Evolutionary conservation across 768 basidiomycete genomes (phyloP).

Genomic region (Sarcodon sp.): DNA sequence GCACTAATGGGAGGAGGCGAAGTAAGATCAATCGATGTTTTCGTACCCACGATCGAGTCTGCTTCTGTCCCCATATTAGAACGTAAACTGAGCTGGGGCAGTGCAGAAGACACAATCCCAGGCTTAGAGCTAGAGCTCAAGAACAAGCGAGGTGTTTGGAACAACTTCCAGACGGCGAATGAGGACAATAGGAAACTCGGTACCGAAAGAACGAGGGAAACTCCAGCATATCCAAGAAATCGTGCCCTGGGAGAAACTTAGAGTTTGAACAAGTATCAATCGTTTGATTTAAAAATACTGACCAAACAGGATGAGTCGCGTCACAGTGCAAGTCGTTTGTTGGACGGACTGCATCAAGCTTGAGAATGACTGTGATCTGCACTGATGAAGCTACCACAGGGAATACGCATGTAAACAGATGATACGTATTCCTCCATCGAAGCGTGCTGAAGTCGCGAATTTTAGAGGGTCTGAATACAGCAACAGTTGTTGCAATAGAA

Average conservation of each 20-base stretch:
- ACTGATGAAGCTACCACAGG: constrained; percentile 31
- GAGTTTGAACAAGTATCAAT: background rate
- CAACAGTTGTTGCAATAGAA: constrained; percentile 9
- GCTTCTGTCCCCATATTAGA: too few relatives aligned
- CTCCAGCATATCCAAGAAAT: constrained; percentile 49
- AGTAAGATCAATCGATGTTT: too few relatives aligned
- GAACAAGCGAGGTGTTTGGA: background rate
- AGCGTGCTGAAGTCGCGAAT: constrained; percentile 22
- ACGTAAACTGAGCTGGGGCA: too few relatives aligned
- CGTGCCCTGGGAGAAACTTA: constrained; percentile 32
- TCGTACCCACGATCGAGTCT: too few relatives aligned
- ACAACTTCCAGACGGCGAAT: constrained; percentile 20
- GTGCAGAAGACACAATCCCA: too few relatives aligned
- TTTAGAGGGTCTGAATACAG: constrained; percentile 8
- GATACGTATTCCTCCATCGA: constrained; percentile 33
- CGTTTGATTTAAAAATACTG: constrained; percentile 6
- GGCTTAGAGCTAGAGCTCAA: too few relatives aligned
- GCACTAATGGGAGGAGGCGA: too few relatives aligned
- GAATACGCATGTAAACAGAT: constrained; percentile 30
- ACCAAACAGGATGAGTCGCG: constrained; percentile 46
- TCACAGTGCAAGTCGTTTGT: constrained; percentile 47
- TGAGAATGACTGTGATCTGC: constrained; percentile 30
- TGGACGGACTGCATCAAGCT: constrained; percentile 30
- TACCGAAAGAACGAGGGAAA: constrained; percentile 34
- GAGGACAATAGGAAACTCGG: constrained; percentile 40